A percentile compares a stretch with the other conserved stretches of the same genome.
phyloP scores from a whole-genome alignment of 2,329 filamentous ascomycete species.

The Aciculosporium take region DNA sequence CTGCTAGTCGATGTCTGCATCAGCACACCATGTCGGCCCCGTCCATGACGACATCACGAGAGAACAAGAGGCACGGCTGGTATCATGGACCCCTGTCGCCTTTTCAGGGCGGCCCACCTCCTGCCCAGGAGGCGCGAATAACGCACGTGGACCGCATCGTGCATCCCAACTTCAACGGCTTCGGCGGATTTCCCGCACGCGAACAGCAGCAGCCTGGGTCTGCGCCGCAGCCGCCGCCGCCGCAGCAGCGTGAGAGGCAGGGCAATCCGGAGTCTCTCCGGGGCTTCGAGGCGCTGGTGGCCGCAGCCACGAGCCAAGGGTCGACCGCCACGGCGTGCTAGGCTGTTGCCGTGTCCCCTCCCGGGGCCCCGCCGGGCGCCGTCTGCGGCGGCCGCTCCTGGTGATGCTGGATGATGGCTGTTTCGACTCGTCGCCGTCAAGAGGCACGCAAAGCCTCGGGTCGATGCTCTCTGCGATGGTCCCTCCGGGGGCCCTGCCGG shows the following conservation, averaged over 20 bases:
- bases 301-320: slow-evolving; percentile 30
- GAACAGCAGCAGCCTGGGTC: slow-evolving; percentile 14
- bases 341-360: background rate
- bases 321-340: slow-evolving; percentile 28
- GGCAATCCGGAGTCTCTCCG: slow-evolving; percentile 20
- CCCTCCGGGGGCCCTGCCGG: too few species aligned
- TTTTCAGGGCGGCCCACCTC: slow-evolving; percentile 19
- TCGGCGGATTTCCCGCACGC: slow-evolving; percentile 33
- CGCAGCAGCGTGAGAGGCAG: slow-evolving; percentile 16
- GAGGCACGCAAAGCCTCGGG: too few species aligned
- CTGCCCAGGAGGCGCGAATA: slow-evolving; percentile 19
- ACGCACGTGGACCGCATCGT: slow-evolving; percentile 41
- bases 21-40: slow-evolving; percentile 49
- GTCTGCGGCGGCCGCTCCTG: too few species aligned
- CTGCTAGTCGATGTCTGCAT: slow-evolving; percentile 24
- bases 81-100: slow-evolving; percentile 42
- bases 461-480: too few species aligned
- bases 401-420: too few species aligned
- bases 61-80: slow-evolving; percentile 56
- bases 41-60: slow-evolving; percentile 39
- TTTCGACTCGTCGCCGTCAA: background rate
- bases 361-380: too few species aligned
- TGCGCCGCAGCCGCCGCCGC: background rate
- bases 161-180: slow-evolving; percentile 40
- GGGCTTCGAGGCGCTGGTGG: slow-evolving; percentile 28